Conservation (phyloP, 345 rosid genomes). For the Bruguiera parviflora region DNA sequence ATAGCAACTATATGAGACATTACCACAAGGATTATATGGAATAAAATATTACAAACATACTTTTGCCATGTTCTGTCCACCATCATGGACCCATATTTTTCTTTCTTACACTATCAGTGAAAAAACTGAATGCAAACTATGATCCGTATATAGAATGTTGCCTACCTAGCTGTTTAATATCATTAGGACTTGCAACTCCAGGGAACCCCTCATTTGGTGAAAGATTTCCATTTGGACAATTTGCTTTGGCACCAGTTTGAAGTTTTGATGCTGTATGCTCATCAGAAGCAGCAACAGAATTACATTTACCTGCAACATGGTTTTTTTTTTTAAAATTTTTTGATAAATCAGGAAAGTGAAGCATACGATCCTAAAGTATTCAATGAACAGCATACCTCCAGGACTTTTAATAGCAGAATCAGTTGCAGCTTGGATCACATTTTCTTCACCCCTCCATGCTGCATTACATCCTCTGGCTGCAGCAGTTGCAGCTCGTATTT, state of each 20-base stretch:
- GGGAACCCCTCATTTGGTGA: constrained; percentile 58
- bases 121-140: constrained; percentile 12
- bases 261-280: constrained; percentile 31
- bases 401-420: constrained; percentile 38
- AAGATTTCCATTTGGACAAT: constrained; percentile 38
- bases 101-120: background rate
- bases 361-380: constrained; percentile 1
- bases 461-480: constrained; percentile 36
- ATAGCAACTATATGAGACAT: background rate
- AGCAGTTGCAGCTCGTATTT: constrained; percentile 36
- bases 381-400: constrained; percentile 21
- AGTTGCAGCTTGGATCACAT: constrained; percentile 36
- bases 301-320: constrained; percentile 39
- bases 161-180: constrained; percentile 58
- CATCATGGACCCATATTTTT: background rate
- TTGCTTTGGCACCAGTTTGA: constrained; percentile 28
- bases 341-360: constrained; percentile 6
- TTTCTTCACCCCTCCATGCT: constrained; percentile 46
- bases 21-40: background rate
- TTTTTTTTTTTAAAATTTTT: background rate
- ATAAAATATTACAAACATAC: background rate
- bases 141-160: background rate
- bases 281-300: constrained; percentile 35
- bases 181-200: constrained; percentile 66
- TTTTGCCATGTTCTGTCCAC: background rate